A percentile compares a stretch with the other conserved stretches of the same genome.
These are phyloP conservation scores for Paracoccidioides lutzii DNA, from an alignment of 2,329 filamentous ascomycete species.

Conservation along the genomic window DNA sequence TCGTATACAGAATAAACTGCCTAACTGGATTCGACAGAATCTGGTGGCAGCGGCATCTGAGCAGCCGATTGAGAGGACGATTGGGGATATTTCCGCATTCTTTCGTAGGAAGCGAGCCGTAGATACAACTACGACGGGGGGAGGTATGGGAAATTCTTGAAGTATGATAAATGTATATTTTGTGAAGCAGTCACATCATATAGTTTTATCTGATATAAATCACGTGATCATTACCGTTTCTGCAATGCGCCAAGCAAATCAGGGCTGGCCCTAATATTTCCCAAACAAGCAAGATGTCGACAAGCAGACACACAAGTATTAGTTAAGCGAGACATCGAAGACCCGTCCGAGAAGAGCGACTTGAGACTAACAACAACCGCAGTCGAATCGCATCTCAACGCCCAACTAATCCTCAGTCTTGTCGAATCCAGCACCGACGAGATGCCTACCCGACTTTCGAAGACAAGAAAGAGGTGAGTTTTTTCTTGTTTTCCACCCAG, in stretches of 20 bases:
- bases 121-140: slow-evolving; percentile 8
- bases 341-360: slow-evolving; percentile 12
- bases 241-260: slow-evolving; percentile 8
- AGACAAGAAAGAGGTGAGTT: slow-evolving; percentile 39
- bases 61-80: slow-evolving; percentile 16
- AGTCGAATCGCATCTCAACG: slow-evolving; percentile 20
- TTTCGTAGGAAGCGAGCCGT: slow-evolving; percentile 12
- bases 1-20: slow-evolving; percentile 65
- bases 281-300: slow-evolving; percentile 18
- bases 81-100: slow-evolving; percentile 22
- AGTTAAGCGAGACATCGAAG: slow-evolving; percentile 9
- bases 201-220: background rate
- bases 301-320: slow-evolving; percentile 14
- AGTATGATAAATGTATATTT: background rate
- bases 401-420: slow-evolving; percentile 27
- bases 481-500: slow-evolving; percentile 1
- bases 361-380: slow-evolving; percentile 4
- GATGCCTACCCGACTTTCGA: slow-evolving; percentile 40
- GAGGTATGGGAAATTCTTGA: background rate
- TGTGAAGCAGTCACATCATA: background rate
- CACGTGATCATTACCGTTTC: slow-evolving; percentile 3
- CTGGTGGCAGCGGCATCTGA: slow-evolving; percentile 28
- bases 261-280: slow-evolving; percentile 17
- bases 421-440: slow-evolving; percentile 32
- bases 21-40: slow-evolving; percentile 73